Percentiles rank a stretch among this genome's conserved stretches.
Conservation (phyloP, 306 rosid species). For the Dalbergia cultrata region DNA sequence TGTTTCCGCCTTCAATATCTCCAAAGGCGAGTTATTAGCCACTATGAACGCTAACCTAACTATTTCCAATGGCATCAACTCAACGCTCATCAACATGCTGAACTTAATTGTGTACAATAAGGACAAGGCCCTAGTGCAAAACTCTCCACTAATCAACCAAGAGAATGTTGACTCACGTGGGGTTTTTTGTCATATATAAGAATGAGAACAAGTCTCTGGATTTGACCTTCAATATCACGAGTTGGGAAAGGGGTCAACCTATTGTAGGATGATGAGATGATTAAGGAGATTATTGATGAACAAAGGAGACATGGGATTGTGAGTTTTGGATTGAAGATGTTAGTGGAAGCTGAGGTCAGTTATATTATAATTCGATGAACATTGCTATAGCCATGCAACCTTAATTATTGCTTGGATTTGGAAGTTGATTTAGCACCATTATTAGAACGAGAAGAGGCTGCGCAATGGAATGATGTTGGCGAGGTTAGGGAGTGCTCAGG, state of each 20-base stretch:
- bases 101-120: background rate
- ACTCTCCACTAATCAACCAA: background rate
- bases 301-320: background rate
- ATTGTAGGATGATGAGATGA: conserved; percentile 31
- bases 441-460: background rate
- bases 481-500: background rate
- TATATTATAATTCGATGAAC: background rate
- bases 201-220: conserved; percentile 25
- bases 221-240: conserved; percentile 29
- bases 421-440: conserved; percentile 22
- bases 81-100: background rate
- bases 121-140: background rate
- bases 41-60: conserved; percentile 10
- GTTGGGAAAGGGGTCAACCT: conserved; percentile 45
- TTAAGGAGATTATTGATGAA: conserved; percentile 6
- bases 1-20: conserved; percentile 15
- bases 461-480: background rate
- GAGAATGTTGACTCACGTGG: background rate
- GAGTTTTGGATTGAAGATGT: conserved; percentile 25
- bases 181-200: background rate
- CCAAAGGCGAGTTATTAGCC: conserved; percentile 23
- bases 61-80: conserved; percentile 20
- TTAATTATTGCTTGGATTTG: conserved; percentile 24
- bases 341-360: background rate
- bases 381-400: background rate